A percentile compares a stretch with the other conserved stretches of the same genome.
Conservation (phyloP, 257 asterid species). For the Solanum ahanhuiri region DNA sequence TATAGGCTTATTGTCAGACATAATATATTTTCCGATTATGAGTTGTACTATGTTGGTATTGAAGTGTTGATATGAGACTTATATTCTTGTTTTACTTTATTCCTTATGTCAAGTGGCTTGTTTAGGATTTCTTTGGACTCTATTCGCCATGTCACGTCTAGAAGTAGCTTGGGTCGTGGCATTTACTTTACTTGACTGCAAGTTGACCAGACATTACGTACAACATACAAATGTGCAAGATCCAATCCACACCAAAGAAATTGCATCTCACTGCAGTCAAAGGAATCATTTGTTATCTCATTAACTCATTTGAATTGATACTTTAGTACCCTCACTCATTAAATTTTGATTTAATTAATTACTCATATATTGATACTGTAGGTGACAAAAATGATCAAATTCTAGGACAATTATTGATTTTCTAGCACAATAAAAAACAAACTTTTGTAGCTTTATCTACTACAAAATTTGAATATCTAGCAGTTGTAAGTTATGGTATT, state of each 20-base stretch:
- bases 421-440: not conserved
- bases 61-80: not conserved
- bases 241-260: not conserved
- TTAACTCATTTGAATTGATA: not conserved
- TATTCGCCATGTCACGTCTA: not conserved
- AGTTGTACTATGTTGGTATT: not conserved
- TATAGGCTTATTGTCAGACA: not conserved
- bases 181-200: not conserved
- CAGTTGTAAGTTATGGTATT: not conserved
- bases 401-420: not conserved
- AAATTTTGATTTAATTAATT: too few species aligned
- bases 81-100: not conserved
- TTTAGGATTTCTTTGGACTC: not conserved
- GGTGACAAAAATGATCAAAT: not conserved
- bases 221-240: not conserved
- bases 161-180: not conserved
- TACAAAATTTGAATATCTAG: not conserved
- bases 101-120: not conserved
- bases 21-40: not conserved
- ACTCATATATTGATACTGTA: not conserved
- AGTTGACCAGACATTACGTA: not conserved
- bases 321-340: not conserved
- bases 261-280: not conserved
- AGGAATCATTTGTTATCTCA: not conserved
- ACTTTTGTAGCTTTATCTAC: not conserved